Evolutionary conservation across 768 basidiomycete genomes (phyloP).

Genomic region (Saitozyma podzolica): DNA sequence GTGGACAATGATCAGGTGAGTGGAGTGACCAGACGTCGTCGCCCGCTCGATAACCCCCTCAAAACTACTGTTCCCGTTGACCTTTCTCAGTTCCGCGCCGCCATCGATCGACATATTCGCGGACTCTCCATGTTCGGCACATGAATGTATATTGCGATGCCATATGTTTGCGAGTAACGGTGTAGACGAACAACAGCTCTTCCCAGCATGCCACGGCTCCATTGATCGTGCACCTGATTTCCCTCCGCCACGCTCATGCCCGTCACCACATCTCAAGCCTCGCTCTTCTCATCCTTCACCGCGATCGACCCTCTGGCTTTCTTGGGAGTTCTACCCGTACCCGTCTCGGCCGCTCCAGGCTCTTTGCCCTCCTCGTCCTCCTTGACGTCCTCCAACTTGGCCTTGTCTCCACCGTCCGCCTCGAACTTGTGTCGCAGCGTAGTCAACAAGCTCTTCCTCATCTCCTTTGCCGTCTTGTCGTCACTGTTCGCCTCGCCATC

Average conservation of each 20-base stretch:
- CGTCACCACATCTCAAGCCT: not conserved
- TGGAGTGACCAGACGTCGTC: not conserved
- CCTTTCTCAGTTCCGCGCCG: conserved; percentile 42
- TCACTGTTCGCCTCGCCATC: conserved; percentile 65
- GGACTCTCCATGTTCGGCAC: conserved; percentile 47
- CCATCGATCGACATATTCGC: conserved; percentile 52
- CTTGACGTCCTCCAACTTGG: not conserved
- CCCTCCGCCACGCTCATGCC: not conserved
- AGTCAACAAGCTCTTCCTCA: conserved; percentile 83
- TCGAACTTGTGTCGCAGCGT: conserved; percentile 80
- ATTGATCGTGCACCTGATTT: too few relatives aligned
- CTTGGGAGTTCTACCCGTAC: conserved; percentile 9
- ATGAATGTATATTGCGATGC: conserved; percentile 9
- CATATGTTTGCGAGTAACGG: not conserved
- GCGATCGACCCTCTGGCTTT: not conserved
- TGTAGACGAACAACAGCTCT: too few relatives aligned
- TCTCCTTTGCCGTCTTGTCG: conserved; percentile 69
- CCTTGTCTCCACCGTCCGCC: conserved; percentile 16
- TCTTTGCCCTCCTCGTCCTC: conserved; percentile 9
- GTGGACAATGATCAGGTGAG: conserved; percentile 81
- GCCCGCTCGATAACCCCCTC: too few relatives aligned
- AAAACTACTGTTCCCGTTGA: not conserved
- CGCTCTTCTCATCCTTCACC: conserved; percentile 5
- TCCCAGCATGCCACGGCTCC: too few relatives aligned
- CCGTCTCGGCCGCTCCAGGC: conserved; percentile 2